A percentile compares a stretch with the other conserved stretches of the same genome.
Evolutionary conservation across 2,329 filamentous ascomycete genomes (phyloP).

Genomic region (Graphilbum ipis-grandicollis): DNA sequence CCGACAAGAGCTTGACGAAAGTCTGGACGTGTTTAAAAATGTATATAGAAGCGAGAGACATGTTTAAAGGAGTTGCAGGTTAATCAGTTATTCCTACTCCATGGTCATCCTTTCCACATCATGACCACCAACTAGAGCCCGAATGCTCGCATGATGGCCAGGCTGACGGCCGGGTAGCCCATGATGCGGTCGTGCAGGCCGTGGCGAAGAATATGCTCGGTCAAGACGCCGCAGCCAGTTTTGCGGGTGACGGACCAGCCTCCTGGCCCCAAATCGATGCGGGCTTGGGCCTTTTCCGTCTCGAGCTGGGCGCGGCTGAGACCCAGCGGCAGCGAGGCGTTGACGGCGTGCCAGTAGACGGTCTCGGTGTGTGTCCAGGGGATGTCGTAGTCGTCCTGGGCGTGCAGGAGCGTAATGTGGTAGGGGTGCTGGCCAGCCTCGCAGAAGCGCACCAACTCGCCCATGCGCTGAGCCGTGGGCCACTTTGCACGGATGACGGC

Average conservation of each 20-base stretch:
- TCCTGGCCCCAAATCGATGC: constrained; percentile 21
- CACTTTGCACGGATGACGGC: constrained; percentile 31
- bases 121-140: too few relatives aligned
- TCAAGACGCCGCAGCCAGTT: constrained; percentile 28
- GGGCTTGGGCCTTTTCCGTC: constrained; percentile 20
- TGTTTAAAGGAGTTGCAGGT: too few relatives aligned
- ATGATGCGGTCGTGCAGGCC: constrained; percentile 41
- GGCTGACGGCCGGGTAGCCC: constrained; percentile 34
- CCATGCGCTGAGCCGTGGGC: constrained; percentile 30
- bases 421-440: constrained; percentile 19
- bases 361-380: constrained; percentile 29
- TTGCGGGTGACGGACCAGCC: constrained; percentile 31
- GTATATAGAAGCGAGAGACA: too few relatives aligned
- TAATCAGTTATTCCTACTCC: too few relatives aligned
- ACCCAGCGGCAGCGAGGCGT: constrained; percentile 20
- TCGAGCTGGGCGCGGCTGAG: constrained; percentile 28
- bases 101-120: too few relatives aligned
- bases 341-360: constrained; percentile 37
- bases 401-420: constrained; percentile 29
- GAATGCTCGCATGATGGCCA: constrained; percentile 32
- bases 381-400: constrained; percentile 33
- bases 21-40: too few relatives aligned
- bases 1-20: too few relatives aligned
- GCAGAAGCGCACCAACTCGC: constrained; percentile 21
- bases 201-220: constrained; percentile 35